These are phyloP conservation scores for Pichia sp. DNA, from an alignment of 1,139 yeast species.

Conservation along the genomic window DNA sequence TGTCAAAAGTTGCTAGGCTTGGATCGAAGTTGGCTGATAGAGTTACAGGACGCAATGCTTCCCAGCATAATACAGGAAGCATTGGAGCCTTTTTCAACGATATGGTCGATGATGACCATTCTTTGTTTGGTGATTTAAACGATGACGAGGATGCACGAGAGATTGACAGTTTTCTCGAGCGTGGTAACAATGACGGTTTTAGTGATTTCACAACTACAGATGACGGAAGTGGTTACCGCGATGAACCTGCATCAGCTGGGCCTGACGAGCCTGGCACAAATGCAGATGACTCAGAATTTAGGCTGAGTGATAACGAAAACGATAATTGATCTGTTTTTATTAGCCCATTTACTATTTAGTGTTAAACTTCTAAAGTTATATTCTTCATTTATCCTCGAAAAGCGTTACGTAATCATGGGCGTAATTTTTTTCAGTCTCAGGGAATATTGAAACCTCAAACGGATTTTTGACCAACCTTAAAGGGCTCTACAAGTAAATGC, in stretches of 20 bases:
- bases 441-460: too few relatives aligned
- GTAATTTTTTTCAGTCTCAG: too few relatives aligned
- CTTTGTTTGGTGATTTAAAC: slow-evolving; percentile 37
- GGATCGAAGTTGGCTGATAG: slow-evolving; percentile 39
- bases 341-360: not conserved
- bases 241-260: slow-evolving; percentile 4
- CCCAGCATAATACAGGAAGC: slow-evolving; percentile 36
- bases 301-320: slow-evolving; percentile 16
- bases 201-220: slow-evolving; percentile 15
- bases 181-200: slow-evolving; percentile 24
- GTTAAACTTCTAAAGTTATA: not conserved
- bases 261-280: slow-evolving; percentile 4
- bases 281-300: slow-evolving; percentile 12
- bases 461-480: too few relatives aligned
- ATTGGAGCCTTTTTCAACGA: slow-evolving; percentile 41
- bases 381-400: not conserved
- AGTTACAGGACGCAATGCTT: slow-evolving; percentile 17
- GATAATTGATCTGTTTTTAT: not conserved
- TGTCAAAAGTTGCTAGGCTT: slow-evolving; percentile 43
- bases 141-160: slow-evolving; percentile 47
- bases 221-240: slow-evolving; percentile 12
- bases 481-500: too few relatives aligned
- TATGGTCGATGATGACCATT: slow-evolving; percentile 40
- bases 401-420: too few relatives aligned
- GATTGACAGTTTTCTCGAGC: slow-evolving; percentile 32